A percentile compares a stretch with the other conserved stretches of the same genome.
Evolutionary conservation across 2,329 filamentous ascomycete species (phyloP).

Genomic region (Stagonosporopsis vannaccii): DNA sequence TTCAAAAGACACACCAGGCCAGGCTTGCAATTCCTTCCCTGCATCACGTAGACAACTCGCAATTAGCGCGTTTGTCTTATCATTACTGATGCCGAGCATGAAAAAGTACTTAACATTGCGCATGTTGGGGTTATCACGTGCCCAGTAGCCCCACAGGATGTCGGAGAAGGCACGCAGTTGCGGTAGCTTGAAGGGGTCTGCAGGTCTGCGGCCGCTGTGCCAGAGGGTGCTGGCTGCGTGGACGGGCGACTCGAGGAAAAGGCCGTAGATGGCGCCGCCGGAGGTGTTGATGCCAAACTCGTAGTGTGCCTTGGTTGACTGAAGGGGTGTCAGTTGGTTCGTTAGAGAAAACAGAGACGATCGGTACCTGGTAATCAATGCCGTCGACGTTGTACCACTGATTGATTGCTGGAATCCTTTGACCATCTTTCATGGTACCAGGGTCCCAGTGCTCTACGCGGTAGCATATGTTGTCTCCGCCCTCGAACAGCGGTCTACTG

Average conservation of each 20-base stretch:
- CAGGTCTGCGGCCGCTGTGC: conserved; percentile 5
- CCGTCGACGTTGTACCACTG: conserved; percentile 29
- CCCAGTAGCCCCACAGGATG: conserved; percentile 33
- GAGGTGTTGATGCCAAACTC: conserved; percentile 22
- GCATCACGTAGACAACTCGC: conserved; percentile 19
- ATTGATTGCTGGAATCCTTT: conserved; percentile 15
- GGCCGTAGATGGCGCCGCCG: conserved; percentile 22
- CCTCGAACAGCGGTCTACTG: conserved; percentile 12
- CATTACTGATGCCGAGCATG: conserved; percentile 28
- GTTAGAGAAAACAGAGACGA: too few relatives aligned
- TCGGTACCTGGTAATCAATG: conserved; percentile 10
- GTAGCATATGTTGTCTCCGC: conserved; percentile 25
- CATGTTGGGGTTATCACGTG: conserved; percentile 16
- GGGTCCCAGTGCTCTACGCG: conserved; percentile 27
- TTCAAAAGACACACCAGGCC: conserved; percentile 28
- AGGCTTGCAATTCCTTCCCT: conserved; percentile 10
- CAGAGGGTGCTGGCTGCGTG: conserved; percentile 17
- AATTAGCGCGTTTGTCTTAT: conserved; percentile 25
- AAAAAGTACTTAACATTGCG: conserved; percentile 28
- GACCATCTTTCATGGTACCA: conserved; percentile 7
- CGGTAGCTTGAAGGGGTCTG: conserved; percentile 19
- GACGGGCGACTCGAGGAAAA: conserved; percentile 23
- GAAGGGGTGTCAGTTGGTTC: not conserved
- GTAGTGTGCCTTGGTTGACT: conserved; percentile 28
- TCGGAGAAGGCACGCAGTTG: conserved; percentile 23